These are phyloP conservation scores for Actinomortierella wolfii DNA, from an alignment of 371 early-diverging fungal species.

Conservation along the genomic window DNA sequence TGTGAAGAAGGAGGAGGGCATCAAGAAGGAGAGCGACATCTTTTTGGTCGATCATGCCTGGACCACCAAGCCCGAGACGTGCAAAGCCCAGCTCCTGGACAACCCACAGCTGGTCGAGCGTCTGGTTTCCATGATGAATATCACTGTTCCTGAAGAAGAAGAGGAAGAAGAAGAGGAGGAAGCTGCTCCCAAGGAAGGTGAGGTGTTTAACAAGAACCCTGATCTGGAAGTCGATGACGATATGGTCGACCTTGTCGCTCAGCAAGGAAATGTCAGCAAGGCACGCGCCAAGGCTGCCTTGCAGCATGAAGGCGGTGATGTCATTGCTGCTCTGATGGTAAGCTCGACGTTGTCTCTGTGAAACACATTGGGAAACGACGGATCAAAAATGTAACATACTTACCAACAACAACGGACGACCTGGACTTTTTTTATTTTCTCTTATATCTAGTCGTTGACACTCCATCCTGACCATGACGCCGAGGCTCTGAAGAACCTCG, in stretches of 20 bases:
- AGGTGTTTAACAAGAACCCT: slow-evolving; percentile 31
- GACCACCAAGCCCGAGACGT: slow-evolving; percentile 69
- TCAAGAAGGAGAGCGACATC: slow-evolving; percentile 66
- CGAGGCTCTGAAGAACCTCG: slow-evolving; percentile 29
- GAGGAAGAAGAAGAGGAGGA: slow-evolving; percentile 47
- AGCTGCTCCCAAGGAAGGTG: slow-evolving; percentile 13
- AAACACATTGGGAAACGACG: not conserved
- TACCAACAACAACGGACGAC: not conserved
- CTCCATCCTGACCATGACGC: slow-evolving; percentile 46
- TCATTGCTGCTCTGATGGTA: slow-evolving; percentile 71
- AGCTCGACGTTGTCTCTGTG: slow-evolving; percentile 1
- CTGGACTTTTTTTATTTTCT: not conserved
- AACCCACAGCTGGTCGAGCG: slow-evolving; percentile 63
- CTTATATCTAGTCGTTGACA: slow-evolving; percentile 28
- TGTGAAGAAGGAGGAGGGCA: slow-evolving; percentile 51
- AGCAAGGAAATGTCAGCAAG: slow-evolving; percentile 63
- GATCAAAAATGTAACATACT: not conserved
- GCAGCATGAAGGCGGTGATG: slow-evolving; percentile 60
- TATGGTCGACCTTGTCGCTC: slow-evolving; percentile 58
- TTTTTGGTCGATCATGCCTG: slow-evolving; percentile 76
- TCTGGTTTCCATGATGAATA: slow-evolving; percentile 66
- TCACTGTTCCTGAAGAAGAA: slow-evolving; percentile 51
- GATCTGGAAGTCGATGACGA: slow-evolving; percentile 48
- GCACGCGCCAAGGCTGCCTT: slow-evolving; percentile 62
- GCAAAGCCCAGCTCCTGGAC: slow-evolving; percentile 55